Evolutionary conservation across 441 rosid species (phyloP).

Genomic region (Theobroma grandiflorum): DNA sequence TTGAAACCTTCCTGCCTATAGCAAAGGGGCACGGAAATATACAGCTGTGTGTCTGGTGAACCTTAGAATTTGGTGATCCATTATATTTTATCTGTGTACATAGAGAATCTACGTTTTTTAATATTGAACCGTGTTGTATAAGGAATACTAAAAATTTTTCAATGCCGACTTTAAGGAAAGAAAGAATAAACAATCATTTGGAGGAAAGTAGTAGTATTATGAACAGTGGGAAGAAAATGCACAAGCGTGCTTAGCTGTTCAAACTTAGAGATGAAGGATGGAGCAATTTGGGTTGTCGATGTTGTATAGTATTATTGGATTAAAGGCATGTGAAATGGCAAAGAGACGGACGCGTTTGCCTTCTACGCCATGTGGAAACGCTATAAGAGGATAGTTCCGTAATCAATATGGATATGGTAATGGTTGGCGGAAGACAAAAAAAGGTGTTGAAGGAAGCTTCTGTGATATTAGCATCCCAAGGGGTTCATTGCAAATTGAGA

Average conservation of each 20-base stretch:
- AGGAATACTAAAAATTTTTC: background rate
- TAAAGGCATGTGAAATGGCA: background rate
- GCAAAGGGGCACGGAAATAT: background rate
- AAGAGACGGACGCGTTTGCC: background rate
- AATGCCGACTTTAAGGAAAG: background rate
- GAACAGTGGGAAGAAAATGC: background rate
- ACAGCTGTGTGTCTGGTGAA: conserved; percentile 22
- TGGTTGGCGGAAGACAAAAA: background rate
- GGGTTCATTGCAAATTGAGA: background rate
- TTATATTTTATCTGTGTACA: background rate
- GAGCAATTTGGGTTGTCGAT: background rate
- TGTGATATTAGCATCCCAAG: background rate
- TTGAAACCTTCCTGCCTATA: background rate
- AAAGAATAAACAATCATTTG: background rate
- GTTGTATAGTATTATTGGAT: background rate
- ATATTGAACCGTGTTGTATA: background rate
- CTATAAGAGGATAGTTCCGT: background rate
- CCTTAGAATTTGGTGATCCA: conserved; percentile 5
- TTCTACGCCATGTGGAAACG: background rate
- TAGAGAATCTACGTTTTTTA: background rate
- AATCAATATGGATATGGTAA: too few species aligned
- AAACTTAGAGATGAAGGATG: conserved; percentile 12
- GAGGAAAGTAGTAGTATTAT: background rate
- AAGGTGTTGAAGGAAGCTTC: background rate
- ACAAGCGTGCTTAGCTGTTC: conserved; percentile 7